Conservation (phyloP, 2,329 filamentous ascomycete genomes). For the Aureobasidium sp. region DNA sequence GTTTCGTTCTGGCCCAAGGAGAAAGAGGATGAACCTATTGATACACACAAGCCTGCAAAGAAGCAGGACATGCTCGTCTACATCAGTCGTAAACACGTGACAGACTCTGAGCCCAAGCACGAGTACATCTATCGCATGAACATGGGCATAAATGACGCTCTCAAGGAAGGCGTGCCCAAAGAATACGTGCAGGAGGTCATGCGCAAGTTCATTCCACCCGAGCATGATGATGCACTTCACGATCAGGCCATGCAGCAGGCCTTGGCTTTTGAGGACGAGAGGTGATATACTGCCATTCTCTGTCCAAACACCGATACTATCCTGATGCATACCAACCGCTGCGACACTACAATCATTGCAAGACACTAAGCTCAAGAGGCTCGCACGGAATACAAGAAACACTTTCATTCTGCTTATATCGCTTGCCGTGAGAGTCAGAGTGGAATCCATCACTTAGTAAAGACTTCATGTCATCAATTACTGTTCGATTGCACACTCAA, state of each 20-base stretch:
- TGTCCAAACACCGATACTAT: background rate
- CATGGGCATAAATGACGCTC: conserved; percentile 51
- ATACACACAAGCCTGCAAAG: conserved; percentile 20
- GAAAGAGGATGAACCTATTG: conserved; percentile 18
- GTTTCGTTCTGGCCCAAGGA: conserved; percentile 37
- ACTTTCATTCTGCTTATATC: background rate
- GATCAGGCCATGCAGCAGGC: conserved; percentile 32
- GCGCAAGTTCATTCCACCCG: conserved; percentile 41
- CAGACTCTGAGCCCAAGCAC: conserved; percentile 35
- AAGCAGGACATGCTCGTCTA: conserved; percentile 48
- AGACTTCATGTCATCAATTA: background rate
- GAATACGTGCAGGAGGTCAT: conserved; percentile 49
- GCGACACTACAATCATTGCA: background rate
- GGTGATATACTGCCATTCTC: background rate
- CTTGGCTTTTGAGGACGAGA: conserved; percentile 23
- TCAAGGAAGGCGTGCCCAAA: conserved; percentile 45
- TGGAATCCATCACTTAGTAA: background rate
- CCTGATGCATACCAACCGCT: background rate
- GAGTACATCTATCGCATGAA: conserved; percentile 61
- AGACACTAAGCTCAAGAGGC: background rate
- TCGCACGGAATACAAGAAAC: background rate
- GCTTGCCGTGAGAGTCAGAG: too few relatives aligned
- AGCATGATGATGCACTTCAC: conserved; percentile 21
- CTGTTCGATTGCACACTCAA: background rate
- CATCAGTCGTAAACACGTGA: conserved; percentile 41